Conservation (phyloP, 345 rosid genomes). For the Theobroma cacao region DNA sequence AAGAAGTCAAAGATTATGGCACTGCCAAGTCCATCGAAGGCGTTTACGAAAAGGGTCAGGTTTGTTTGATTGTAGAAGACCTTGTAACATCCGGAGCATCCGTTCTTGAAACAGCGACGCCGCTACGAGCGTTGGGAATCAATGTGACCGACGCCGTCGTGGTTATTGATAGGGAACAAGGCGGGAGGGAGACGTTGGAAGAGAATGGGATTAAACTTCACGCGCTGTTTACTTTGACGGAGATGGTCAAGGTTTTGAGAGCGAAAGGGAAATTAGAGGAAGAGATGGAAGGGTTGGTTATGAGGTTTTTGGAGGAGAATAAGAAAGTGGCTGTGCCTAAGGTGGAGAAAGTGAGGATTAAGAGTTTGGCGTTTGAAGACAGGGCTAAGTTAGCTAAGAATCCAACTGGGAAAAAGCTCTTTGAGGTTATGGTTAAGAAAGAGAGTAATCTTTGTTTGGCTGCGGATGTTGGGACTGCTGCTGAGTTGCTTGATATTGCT, state of each 20-base stretch:
- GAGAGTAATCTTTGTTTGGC: constrained; percentile 91
- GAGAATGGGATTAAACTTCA: constrained; percentile 77
- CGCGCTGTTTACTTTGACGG: constrained; percentile 64
- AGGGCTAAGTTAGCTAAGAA: constrained; percentile 70
- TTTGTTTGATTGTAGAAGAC: constrained; percentile 77
- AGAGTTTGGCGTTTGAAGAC: constrained; percentile 55
- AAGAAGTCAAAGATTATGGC: constrained; percentile 86
- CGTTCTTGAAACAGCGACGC: constrained; percentile 86
- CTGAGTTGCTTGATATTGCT: constrained; percentile 82
- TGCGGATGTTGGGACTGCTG: constrained; percentile 91
- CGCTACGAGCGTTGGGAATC: constrained; percentile 73
- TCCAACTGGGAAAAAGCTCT: constrained; percentile 70
- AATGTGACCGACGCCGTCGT: constrained; percentile 87
- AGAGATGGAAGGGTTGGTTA: constrained; percentile 53
- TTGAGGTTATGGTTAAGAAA: constrained; percentile 81
- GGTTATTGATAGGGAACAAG: constrained; percentile 87
- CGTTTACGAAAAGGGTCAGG: constrained; percentile 44
- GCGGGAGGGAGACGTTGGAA: constrained; percentile 80
- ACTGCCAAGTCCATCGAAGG: constrained; percentile 91
- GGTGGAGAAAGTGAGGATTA: constrained; percentile 43
- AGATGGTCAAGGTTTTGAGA: constrained; percentile 83
- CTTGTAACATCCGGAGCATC: constrained; percentile 90
- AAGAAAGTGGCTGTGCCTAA: constrained; percentile 62
- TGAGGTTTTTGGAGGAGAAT: constrained; percentile 77
- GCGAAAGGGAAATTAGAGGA: constrained; percentile 76